Base-by-base conservation (phyloP, 331 rosid genomes). In the Quercus phellos region DNA sequence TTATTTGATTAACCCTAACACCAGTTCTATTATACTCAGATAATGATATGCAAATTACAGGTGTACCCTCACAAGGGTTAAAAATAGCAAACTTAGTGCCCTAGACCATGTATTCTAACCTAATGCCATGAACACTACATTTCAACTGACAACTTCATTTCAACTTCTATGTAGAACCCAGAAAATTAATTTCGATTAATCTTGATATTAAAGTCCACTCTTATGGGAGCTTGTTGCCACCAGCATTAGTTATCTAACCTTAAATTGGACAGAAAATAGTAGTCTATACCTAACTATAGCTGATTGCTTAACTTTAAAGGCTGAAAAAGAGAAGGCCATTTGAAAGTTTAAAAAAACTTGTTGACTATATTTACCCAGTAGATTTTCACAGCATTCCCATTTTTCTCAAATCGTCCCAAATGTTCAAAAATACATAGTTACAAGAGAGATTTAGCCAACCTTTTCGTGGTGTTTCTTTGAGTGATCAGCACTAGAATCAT, bases 401-500 rank as follows among this genome's bases (percentile, higher is more conserved):
- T 55, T 53, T 27, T 22, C 34, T 30, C 46, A 34, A 71, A 4
- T 32, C 18, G 32, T 50, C 35, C 43, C 55, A 82, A 30, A 56
- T 51, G 66, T 21, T 63, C 29, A 61, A 87, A 66, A 74, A 14
- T 67, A 51, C 21, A 64, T 29, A 78, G 80, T 77, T 58, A 77
- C 32, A 74, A 14, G 50, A 77, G 79, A 29, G 54, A 75, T 56
- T 54, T 79, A 72, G 9, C 84, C 78, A 86, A 94, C 99, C 99
- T 94, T 94, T 51, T 94, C 99, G 55, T 94, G 93, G 74, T 89
- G 99, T 77, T 94, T 94, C 95, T 92, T 94, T 2, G 94, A 86
- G 78, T 82, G 99, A 59, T 94, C 97, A 79, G 91, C 97, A 67
- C 84, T 84, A 42, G 97, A 87, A 76, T 94, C 99, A 80, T 89